Evolutionary conservation across 208 protist species (phyloP), one percentile per base, ranked within the genome.

Genomic region (Acanthamoeba culbertsoni): DNA sequence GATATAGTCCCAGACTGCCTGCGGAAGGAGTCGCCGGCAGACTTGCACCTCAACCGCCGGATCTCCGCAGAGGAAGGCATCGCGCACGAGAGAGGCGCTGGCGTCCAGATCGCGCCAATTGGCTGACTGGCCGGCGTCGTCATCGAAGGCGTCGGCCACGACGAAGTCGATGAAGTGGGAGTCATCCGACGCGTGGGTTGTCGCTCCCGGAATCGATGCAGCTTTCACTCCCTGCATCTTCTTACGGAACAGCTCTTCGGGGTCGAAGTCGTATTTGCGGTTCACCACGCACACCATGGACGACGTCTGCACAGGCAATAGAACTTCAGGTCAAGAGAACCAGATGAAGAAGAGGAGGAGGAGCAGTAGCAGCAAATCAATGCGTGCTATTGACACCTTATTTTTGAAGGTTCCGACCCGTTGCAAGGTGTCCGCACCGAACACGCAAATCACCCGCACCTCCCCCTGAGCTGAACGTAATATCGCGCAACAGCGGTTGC

Each of bases 201-300:
- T 37, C 28, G 55, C 43, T 5, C 73, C 73, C 28, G 46, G 31
- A 20, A 90, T 46, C 82, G n/a, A n/a, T n/a, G 53, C 48, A 16
- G 82, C 42, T 0, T 37, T 37, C 28, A 84, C 43, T 5, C 73
- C 73, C 28, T 84, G 31, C 42, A 90, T 46, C 82, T 90, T 90
- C 51, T 90, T 14, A 20, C 31, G 4, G 31, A 90, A 90, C 20
- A 90, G 82, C 14, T 26, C 33, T 23, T 92, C 42, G 23, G 48
- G 35, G 31, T 92, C 40, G 23, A 92, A 92, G 26, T 79, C 86
- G 35, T 92, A 92, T 18, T 79, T 73, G 45, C 86, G 40, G 35
- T 92, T 92, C 16, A 92, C 63, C n/a, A 92, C 86, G 35, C 37
- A 48, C 45, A 92, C 23, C 51, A 92, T 92, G 0, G 86, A 92